Conservation (phyloP, 225 moss, liverwort and hornwort species). For the Pseudoscleropodium purum region DNA sequence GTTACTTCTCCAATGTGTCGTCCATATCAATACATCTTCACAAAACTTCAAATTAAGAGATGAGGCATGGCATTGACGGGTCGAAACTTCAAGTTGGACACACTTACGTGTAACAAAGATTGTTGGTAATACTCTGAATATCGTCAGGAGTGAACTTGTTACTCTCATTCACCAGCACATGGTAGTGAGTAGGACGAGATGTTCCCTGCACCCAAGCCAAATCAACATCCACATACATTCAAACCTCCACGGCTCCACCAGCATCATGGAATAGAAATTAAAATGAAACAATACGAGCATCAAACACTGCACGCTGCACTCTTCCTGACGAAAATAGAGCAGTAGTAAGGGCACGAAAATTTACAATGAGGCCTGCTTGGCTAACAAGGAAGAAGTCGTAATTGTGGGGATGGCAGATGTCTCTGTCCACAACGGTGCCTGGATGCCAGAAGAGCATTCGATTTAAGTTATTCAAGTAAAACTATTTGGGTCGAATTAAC, state of each 20-base stretch:
- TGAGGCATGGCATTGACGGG: neutral
- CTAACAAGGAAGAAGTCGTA: slow-evolving; percentile 72
- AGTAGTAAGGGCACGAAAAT: neutral
- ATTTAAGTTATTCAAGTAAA: neutral
- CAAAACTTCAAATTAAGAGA: neutral
- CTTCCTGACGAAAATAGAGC: neutral
- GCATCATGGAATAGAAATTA: neutral
- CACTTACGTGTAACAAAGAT: slow-evolving; percentile 66
- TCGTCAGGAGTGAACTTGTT: slow-evolving; percentile 55
- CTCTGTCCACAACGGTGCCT: slow-evolving; percentile 73
- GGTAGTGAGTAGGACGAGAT: slow-evolving; percentile 80
- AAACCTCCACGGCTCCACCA: neutral
- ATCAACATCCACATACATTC: neutral
- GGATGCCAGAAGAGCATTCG: neutral
- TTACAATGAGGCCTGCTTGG: slow-evolving; percentile 65
- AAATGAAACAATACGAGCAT: neutral
- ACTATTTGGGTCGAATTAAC: neutral
- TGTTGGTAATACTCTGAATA: slow-evolving; percentile 67
- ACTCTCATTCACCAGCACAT: slow-evolving; percentile 66
- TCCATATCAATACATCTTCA: neutral
- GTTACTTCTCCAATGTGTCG: neutral
- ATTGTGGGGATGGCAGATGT: slow-evolving; percentile 68
- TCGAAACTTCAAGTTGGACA: neutral
- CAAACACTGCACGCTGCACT: neutral
- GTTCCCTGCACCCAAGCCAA: slow-evolving; percentile 48